Percentiles rank a stretch among this genome's conserved stretches.
Conservation (phyloP, 805 yeast genomes). For the Myxozyma geophila region DNA sequence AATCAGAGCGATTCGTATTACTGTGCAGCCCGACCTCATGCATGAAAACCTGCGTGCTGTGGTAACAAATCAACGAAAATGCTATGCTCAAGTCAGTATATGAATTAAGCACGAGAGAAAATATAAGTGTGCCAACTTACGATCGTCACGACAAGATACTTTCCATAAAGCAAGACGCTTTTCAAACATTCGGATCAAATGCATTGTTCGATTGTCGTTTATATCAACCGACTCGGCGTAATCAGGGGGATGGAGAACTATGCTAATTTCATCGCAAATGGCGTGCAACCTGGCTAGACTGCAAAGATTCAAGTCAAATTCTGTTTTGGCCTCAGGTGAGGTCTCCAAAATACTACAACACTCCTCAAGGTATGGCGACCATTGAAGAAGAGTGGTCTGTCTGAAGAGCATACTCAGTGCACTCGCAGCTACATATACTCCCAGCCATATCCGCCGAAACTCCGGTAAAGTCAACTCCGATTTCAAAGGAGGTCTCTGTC, state of each 20-base stretch:
- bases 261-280: slow-evolving; percentile 9
- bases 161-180: slow-evolving; percentile 18
- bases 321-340: background rate
- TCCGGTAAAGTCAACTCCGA: slow-evolving; percentile 53
- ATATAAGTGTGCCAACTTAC: background rate
- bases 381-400: slow-evolving; percentile 56
- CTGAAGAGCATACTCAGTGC: slow-evolving; percentile 68
- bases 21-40: slow-evolving; percentile 31
- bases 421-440: slow-evolving; percentile 64
- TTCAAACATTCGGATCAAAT: slow-evolving; percentile 23
- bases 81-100: slow-evolving; percentile 1
- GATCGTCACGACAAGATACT: background rate
- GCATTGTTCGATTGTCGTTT: slow-evolving; percentile 2
- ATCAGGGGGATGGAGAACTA: slow-evolving; percentile 16
- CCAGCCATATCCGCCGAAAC: slow-evolving; percentile 57
- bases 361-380: slow-evolving; percentile 60
- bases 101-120: background rate
- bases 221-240: slow-evolving; percentile 15
- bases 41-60: slow-evolving; percentile 20
- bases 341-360: slow-evolving; percentile 58
- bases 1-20: slow-evolving; percentile 17
- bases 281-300: slow-evolving; percentile 10
- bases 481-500: slow-evolving; percentile 11
- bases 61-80: slow-evolving; percentile 10
- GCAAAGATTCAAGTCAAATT: slow-evolving; percentile 6